These are phyloP conservation scores for Nannizziopsis arthrosporioides DNA, from an alignment of 2,329 filamentous ascomycete genomes.

Conservation along the genomic window DNA sequence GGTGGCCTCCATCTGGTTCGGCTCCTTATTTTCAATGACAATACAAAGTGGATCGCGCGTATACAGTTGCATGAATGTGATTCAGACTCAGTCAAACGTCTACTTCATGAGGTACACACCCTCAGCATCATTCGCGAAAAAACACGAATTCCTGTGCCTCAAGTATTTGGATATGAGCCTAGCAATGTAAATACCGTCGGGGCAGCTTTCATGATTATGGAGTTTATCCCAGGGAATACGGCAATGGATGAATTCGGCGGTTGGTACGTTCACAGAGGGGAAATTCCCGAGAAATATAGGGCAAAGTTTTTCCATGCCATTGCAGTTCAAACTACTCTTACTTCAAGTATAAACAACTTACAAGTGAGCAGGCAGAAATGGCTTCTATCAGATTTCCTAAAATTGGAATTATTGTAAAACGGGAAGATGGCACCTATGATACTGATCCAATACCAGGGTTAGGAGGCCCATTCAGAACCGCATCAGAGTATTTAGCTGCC, in stretches of 20 bases:
- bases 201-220: slow-evolving; percentile 24
- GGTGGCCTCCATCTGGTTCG: slow-evolving; percentile 1
- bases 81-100: background rate
- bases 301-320: no score
- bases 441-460: slow-evolving; percentile 15
- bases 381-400: slow-evolving; percentile 16
- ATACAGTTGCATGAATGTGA: background rate
- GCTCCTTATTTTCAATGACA: slow-evolving; percentile 1
- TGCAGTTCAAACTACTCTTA: no score
- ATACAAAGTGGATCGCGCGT: slow-evolving; percentile 1
- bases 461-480: slow-evolving; percentile 16
- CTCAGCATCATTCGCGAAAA: background rate
- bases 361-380: slow-evolving; percentile 11
- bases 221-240: slow-evolving; percentile 16
- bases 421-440: slow-evolving; percentile 13
- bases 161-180: slow-evolving; percentile 20
- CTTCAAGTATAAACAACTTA: background rate
- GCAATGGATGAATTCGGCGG: background rate
- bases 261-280: background rate
- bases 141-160: slow-evolving; percentile 15
- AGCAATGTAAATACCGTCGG: slow-evolving; percentile 18
- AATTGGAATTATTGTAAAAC: slow-evolving; percentile 15
- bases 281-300: no score
- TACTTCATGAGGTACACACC: background rate
- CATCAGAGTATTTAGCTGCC: slow-evolving; percentile 15